Conservation (phyloP, 148 eudicot species). For the Linanthus parryae region DNA sequence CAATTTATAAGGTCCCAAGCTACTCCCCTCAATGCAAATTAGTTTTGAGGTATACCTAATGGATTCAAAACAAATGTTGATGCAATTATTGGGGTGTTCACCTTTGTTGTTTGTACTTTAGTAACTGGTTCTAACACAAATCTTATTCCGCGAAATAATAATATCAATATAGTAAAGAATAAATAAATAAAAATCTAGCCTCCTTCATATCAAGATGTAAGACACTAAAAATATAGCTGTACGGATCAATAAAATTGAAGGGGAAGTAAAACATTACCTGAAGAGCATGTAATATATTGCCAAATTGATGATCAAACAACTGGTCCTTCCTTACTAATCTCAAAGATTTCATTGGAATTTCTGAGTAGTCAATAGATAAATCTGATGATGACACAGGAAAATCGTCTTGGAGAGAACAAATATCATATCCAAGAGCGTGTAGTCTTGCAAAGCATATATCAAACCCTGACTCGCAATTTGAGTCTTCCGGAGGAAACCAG, state of each 20-base stretch:
- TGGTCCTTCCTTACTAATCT: conserved; percentile 40
- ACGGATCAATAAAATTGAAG: neutral
- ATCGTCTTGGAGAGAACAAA: conserved; percentile 28
- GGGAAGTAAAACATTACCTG: conserved; percentile 50
- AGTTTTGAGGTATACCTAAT: too few relatives aligned
- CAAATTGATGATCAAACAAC: conserved; percentile 40
- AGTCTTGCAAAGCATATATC: conserved; percentile 75
- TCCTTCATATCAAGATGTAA: neutral
- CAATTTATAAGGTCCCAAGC: too few relatives aligned
- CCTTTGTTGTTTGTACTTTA: too few relatives aligned
- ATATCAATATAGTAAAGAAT: too few relatives aligned
- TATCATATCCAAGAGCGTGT: conserved; percentile 46
- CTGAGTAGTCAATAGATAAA: conserved; percentile 23
- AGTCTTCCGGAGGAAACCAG: conserved; percentile 67
- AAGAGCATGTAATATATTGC: conserved; percentile 71
- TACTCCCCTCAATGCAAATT: too few relatives aligned
- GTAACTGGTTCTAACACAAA: too few relatives aligned
- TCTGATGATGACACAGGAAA: conserved; percentile 15
- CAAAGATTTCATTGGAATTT: conserved; percentile 42
- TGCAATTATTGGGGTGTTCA: too few relatives aligned
- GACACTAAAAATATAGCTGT: neutral
- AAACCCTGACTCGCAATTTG: conserved; percentile 53
- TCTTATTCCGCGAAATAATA: neutral
- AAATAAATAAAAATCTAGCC: neutral
- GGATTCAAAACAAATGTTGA: too few relatives aligned